Percentiles rank a stretch among this genome's conserved stretches.
These are phyloP conservation scores for Huntiella abstrusa DNA, from an alignment of 2,329 filamentous ascomycete genomes.

Conservation along the genomic window DNA sequence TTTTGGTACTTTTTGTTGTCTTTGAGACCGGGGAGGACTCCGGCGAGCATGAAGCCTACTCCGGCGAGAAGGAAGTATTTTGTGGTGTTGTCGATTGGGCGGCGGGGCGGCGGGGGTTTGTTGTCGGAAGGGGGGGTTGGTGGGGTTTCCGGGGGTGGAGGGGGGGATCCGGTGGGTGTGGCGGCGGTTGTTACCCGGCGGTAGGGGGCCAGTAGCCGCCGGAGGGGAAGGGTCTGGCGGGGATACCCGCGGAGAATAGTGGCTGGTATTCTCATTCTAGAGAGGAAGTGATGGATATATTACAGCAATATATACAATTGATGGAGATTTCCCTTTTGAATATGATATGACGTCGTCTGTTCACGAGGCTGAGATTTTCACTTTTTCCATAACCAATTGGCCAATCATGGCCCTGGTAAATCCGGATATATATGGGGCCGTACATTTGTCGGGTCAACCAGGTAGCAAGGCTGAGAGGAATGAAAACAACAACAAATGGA, in stretches of 20 bases:
- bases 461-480: slow-evolving; percentile 8
- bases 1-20: slow-evolving; percentile 10
- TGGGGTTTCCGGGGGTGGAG: background rate
- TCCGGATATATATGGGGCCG: slow-evolving; percentile 1
- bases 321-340: background rate
- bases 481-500: background rate
- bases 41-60: slow-evolving; percentile 8
- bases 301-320: background rate
- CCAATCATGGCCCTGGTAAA: slow-evolving; percentile 2
- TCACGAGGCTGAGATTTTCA: slow-evolving; percentile 6
- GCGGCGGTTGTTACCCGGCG: background rate
- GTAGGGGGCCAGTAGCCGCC: background rate
- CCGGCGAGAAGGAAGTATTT: slow-evolving; percentile 9
- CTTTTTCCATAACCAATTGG: slow-evolving; percentile 1
- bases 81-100: slow-evolving; percentile 9
- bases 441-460: slow-evolving; percentile 5
- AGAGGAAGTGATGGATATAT: background rate
- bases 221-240: background rate
- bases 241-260: background rate
- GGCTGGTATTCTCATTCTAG: background rate
- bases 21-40: slow-evolving; percentile 7
- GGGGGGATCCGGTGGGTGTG: background rate
- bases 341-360: background rate
- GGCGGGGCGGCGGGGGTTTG: background rate
- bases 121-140: background rate